Evolutionary conservation across 108 stramenopile genomes (phyloP), one percentile per base, ranked within the genome.

Genomic region (Schizochytrium sp.): DNA sequence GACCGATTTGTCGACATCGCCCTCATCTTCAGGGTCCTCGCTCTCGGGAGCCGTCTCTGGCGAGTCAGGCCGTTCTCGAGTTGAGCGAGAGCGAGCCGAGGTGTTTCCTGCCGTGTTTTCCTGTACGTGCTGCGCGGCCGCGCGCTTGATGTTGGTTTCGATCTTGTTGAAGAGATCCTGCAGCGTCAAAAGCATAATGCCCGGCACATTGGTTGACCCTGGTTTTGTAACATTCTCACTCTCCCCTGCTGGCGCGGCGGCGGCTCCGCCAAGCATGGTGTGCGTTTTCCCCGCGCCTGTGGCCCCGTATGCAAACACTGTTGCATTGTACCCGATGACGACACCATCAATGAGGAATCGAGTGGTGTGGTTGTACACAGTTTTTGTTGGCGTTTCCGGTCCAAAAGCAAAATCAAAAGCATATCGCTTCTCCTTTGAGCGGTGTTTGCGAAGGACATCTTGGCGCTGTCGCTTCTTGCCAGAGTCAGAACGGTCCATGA

Each of bases 221-320:
- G 51, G 8, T 47, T 44, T 83, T 69, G 21, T n/a, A 10, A 88
- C 28, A 48, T 71, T 14, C 14, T 57, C 55, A 1, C 58, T 58
- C 21, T 25, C 58, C 14, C 21, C 55, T 21, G 55, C 55, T 12
- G 57, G 8, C 8, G 21, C 41, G 8, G 87, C 58, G 91, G 53
- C 92, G 90, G 59, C 91, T 72, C 76, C 29, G 29, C 93, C 93
- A 28, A 93, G 91, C 91, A 93, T 92, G 16, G 93, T 94, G 91
- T 91, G 90, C 0, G 93, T 93, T 91, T 94, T 94, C 0, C 94
- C 94, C 5, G 90, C 72, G 16, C 93, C 93, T 5, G 93, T 93
- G 28, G 89, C 72, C 41, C 92, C 92, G 72, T 93, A 93, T 10
- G 92, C 92, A 25, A 93, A 90, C 16, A 93, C 93, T 0, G 93